Evolutionary conservation across 805 yeast species (phyloP).

Genomic region (Wickerhamomyces silvicola): DNA sequence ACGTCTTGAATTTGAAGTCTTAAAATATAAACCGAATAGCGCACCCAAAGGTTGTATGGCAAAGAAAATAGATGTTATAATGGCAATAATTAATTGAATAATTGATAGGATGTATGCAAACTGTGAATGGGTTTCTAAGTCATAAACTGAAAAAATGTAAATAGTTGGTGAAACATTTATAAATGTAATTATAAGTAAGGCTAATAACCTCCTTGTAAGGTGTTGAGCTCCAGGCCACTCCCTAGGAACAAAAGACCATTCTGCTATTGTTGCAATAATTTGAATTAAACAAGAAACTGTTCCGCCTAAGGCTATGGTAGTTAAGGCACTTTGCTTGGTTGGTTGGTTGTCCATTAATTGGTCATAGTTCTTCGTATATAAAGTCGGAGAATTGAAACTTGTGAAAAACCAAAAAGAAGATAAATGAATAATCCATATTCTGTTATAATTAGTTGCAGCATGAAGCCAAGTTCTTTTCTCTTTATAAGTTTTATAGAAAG

Average conservation of each 20-base stretch:
- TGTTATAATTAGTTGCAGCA: conserved; percentile 62
- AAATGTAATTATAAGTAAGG: conserved; percentile 36
- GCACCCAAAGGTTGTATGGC: conserved; percentile 55
- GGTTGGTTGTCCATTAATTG: conserved; percentile 56
- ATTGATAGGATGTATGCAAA: conserved; percentile 39
- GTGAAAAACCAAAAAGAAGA: conserved; percentile 78
- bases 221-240: conserved; percentile 69
- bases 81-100: conserved; percentile 51
- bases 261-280: conserved; percentile 50
- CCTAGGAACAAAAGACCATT: conserved; percentile 61
- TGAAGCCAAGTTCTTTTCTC: conserved; percentile 78
- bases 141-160: conserved; percentile 39
- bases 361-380: conserved; percentile 56
- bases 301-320: conserved; percentile 66
- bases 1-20: conserved; percentile 34
- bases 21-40: conserved; percentile 39
- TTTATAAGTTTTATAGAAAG: conserved; percentile 65
- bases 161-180: conserved; percentile 47
- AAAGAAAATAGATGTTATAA: conserved; percentile 48
- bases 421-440: conserved; percentile 75
- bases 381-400: conserved; percentile 58
- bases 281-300: conserved; percentile 53
- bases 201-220: conserved; percentile 39
- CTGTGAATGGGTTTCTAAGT: conserved; percentile 30
- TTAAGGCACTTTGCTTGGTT: conserved; percentile 43